These are phyloP conservation scores for Wickerhamomyces sp. DNA, from an alignment of 1,139 yeast genomes.

Conservation along the genomic window DNA sequence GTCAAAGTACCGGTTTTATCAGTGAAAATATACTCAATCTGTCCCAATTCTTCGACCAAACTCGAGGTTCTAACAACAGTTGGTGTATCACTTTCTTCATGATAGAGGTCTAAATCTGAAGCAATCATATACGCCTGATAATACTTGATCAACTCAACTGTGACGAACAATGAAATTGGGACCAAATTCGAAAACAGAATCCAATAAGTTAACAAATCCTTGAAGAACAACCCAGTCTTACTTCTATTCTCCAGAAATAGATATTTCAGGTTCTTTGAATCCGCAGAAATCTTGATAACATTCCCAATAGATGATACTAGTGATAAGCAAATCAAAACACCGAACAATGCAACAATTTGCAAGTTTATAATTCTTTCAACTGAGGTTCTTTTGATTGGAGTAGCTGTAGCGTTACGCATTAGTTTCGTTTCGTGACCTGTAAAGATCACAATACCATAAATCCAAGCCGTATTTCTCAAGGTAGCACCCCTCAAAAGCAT, in stretches of 20 bases:
- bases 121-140: slow-evolving; percentile 93
- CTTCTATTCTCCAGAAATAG: slow-evolving; percentile 66
- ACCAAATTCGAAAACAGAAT: slow-evolving; percentile 91
- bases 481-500: slow-evolving; percentile 92
- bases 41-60: slow-evolving; percentile 93
- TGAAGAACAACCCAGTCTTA: slow-evolving; percentile 68
- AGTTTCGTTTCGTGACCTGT: slow-evolving; percentile 98
- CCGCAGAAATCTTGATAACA: slow-evolving; percentile 63
- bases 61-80: slow-evolving; percentile 94
- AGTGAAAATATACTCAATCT: slow-evolving; percentile 89
- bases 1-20: slow-evolving; percentile 97
- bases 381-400: slow-evolving; percentile 95
- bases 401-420: slow-evolving; percentile 98
- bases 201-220: slow-evolving; percentile 90
- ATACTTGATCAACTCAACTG: slow-evolving; percentile 91
- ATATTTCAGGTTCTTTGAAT: slow-evolving; percentile 52
- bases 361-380: slow-evolving; percentile 93
- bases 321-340: slow-evolving; percentile 69
- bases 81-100: slow-evolving; percentile 85
- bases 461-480: slow-evolving; percentile 90
- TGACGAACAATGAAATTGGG: slow-evolving; percentile 91
- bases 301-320: slow-evolving; percentile 85
- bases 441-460: slow-evolving; percentile 87
- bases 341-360: slow-evolving; percentile 84
- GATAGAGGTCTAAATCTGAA: slow-evolving; percentile 90